Evolutionary conservation across 352 stramenopile genomes (phyloP), one percentile per base, ranked within the genome.

Genomic region (Phytophthora citrophthora): DNA sequence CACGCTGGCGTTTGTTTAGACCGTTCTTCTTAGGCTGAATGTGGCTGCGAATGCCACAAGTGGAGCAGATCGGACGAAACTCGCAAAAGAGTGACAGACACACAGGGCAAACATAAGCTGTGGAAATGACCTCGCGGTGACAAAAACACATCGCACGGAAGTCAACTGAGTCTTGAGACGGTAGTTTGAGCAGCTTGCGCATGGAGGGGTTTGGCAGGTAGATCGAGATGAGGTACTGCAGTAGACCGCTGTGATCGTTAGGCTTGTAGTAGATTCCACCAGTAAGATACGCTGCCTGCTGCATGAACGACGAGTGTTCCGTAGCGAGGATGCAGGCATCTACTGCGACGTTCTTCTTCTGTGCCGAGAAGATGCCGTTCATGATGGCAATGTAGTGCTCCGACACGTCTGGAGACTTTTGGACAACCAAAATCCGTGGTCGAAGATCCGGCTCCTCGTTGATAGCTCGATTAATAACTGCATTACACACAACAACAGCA

Each of bases 331-430:
- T 87, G 53, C 88, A 94, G 13, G 87, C 83, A 55, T 96, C 89
- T 15, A 96, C 83, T 20, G 85, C 76, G 16, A 96, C 83, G 44
- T 70, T 78, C 64, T 91, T 93, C 72, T 96, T 96, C 61, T 96
- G 87, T 1, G 89, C 89, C 38, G 89, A 95, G 64, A 96, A 96
- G 57, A 95, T 95, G 55, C 76, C 83, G 61, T 96, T 96, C 89
- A 96, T 96, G 70, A 95, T 91, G 11, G 87, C 85, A 48, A 96
- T 96, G 72, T 96, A 96, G 64, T 95, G 87, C 67, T 86, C 79
- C 39, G 89, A 90, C 52, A 94, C 85, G 51, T 96, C 89, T 3
- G 84, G 77, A 12, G 86, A 90, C 54, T 90, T 91, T 51, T 96
- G 87, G 44, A 96, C 65, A 34, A 95, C 77, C 51, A 96, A 72